Percentiles rank a stretch among this genome's conserved stretches.
Evolutionary conservation across 306 rosid genomes (phyloP).

Genomic region (Castanea sativa): DNA sequence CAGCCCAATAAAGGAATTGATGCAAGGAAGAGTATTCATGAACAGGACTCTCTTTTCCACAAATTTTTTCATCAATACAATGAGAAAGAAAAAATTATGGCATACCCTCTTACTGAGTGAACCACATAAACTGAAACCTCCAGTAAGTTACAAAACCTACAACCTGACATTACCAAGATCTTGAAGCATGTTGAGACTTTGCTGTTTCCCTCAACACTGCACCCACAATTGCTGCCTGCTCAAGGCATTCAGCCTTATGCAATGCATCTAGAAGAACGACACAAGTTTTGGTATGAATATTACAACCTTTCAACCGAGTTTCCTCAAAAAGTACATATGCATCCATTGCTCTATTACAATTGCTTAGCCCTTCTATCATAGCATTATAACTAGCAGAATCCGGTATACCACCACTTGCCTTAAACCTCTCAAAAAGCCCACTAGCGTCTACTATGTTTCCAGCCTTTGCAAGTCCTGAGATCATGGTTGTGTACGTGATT

Average conservation of each 20-base stretch:
- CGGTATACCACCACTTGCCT: constrained; percentile 66
- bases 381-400: constrained; percentile 87
- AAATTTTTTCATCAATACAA: not conserved
- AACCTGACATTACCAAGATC: constrained; percentile 47
- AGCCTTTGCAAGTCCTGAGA: constrained; percentile 79
- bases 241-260: constrained; percentile 86
- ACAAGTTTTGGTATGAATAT: constrained; percentile 73
- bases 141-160: not conserved
- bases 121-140: constrained; percentile 13
- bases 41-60: not conserved
- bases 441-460: constrained; percentile 79
- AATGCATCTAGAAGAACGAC: constrained; percentile 82
- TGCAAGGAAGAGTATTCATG: constrained; percentile 6
- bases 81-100: not conserved
- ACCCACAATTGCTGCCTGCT: constrained; percentile 91
- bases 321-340: constrained; percentile 87
- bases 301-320: constrained; percentile 71
- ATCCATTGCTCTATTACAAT: constrained; percentile 69
- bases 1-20: constrained; percentile 19
- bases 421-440: constrained; percentile 72
- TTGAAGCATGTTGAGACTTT: constrained; percentile 82
- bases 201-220: constrained; percentile 85
- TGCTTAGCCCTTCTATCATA: constrained; percentile 84
- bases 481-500: constrained; percentile 83
- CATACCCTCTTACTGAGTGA: constrained; percentile 2